A percentile compares a stretch with the other conserved stretches of the same genome.
Conservation (phyloP, 2,329 filamentous ascomycete genomes). For the Aureobasidium sp. region DNA sequence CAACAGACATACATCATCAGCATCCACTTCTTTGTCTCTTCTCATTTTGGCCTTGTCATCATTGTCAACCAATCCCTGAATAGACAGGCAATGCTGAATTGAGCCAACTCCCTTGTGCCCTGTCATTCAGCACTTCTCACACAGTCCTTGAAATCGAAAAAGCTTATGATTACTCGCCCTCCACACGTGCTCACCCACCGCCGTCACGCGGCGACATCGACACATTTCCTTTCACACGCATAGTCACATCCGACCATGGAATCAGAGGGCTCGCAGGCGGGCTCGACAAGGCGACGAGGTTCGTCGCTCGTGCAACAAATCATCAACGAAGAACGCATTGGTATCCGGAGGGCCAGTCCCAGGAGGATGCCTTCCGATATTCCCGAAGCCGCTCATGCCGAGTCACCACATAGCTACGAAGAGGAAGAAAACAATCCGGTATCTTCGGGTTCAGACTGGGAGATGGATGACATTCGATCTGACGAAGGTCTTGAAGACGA, state of each 20-base stretch:
- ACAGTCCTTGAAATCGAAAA: neutral
- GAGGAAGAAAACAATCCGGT: conserved; percentile 26
- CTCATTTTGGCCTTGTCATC: neutral
- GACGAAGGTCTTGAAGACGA: conserved; percentile 69
- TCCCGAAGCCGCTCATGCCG: conserved; percentile 13
- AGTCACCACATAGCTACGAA: conserved; percentile 24
- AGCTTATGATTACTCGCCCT: neutral
- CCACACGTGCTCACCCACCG: conserved; percentile 4
- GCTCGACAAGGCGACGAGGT: conserved; percentile 7
- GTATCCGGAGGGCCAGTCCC: conserved; percentile 3
- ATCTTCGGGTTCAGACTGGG: conserved; percentile 44
- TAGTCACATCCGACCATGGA: conserved; percentile 1
- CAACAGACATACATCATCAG: conserved; percentile 9
- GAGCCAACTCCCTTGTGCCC: neutral
- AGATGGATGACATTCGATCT: conserved; percentile 52
- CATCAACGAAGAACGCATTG: conserved; percentile 3
- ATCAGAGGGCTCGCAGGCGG: conserved; percentile 5
- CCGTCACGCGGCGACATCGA: neutral
- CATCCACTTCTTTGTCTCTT: neutral
- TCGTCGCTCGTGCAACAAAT: conserved; percentile 11
- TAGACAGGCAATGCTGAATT: conserved; percentile 2
- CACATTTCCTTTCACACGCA: neutral
- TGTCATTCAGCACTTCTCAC: neutral
- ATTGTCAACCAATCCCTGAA: neutral
- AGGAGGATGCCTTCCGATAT: conserved; percentile 15